A percentile compares a stretch with the other conserved stretches of the same genome.
phyloP scores from a whole-genome alignment of 305 asterid genomes.

The Fraxinus albicans region DNA sequence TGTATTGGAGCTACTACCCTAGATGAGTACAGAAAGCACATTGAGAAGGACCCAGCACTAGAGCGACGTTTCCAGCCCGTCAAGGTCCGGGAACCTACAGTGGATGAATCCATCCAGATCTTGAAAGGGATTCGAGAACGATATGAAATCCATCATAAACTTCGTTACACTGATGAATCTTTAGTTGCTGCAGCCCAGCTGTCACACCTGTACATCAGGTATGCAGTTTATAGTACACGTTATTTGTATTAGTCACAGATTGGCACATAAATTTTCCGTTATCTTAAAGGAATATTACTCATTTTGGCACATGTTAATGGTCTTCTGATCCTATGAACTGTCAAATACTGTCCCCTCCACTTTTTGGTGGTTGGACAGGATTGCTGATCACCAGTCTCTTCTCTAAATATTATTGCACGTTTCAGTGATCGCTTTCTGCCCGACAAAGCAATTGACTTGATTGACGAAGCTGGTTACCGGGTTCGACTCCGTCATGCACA shows the following conservation, averaged over 20 bases:
- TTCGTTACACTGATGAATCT: constrained; percentile 86
- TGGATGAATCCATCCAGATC: constrained; percentile 85
- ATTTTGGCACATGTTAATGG: not conserved
- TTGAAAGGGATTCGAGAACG: constrained; percentile 90
- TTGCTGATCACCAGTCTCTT: not conserved
- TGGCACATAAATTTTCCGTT: not conserved
- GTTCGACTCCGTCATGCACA: constrained; percentile 97
- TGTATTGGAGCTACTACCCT: constrained; percentile 97
- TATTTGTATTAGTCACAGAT: not conserved
- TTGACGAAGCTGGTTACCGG: constrained; percentile 97
- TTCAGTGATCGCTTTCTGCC: constrained; percentile 94
- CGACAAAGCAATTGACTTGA: constrained; percentile 94
- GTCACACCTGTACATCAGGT: constrained; percentile 94
- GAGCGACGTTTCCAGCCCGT: constrained; percentile 96
- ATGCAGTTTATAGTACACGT: not conserved
- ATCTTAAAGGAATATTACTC: not conserved
- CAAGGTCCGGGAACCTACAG: constrained; percentile 90
- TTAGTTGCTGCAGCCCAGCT: constrained; percentile 87
- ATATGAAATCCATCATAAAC: constrained; percentile 94
- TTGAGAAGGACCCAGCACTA: constrained; percentile 97
- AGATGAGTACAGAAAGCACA: constrained; percentile 90
- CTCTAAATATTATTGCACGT: constrained; percentile 20
- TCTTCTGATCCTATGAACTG: not conserved
- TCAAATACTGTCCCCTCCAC: not conserved
- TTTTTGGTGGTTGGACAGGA: not conserved